These are phyloP conservation scores for Eucalyptus leucophloia DNA, from an alignment of 345 rosid species.

Conservation along the genomic window DNA sequence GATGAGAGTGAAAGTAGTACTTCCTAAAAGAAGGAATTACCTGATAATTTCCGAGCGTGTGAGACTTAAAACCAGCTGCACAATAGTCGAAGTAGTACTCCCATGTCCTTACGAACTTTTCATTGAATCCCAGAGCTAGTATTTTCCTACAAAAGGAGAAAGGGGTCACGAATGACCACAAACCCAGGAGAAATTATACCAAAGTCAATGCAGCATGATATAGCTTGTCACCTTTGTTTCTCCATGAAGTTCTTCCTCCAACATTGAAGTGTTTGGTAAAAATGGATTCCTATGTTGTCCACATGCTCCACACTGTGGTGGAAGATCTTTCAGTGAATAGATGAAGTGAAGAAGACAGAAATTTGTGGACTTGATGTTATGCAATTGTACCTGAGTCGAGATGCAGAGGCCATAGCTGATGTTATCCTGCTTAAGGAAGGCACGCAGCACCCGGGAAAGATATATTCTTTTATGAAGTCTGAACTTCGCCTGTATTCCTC, in stretches of 20 bases:
- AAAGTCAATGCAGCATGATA: not conserved
- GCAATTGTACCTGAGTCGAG: constrained; percentile 56
- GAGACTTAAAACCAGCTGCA: constrained; percentile 77
- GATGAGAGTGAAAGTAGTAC: not conserved
- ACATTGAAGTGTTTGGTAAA: constrained; percentile 57
- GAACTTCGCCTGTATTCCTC: constrained; percentile 73
- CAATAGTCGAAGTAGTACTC: constrained; percentile 87
- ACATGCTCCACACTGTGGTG: constrained; percentile 63
- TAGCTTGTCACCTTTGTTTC: constrained; percentile 35
- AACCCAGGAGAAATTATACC: not conserved
- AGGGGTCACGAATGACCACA: not conserved
- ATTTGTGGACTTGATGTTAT: not conserved
- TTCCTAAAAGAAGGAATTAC: not conserved
- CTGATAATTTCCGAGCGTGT: constrained; percentile 70
- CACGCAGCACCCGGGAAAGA: constrained; percentile 81
- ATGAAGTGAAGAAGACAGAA: not conserved
- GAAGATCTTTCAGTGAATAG: not conserved
- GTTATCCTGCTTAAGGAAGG: constrained; percentile 76
- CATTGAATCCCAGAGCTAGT: constrained; percentile 52
- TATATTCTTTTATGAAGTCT: constrained; percentile 85
- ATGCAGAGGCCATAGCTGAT: constrained; percentile 64
- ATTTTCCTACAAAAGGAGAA: constrained; percentile 37
- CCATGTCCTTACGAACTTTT: constrained; percentile 84
- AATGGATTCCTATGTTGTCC: constrained; percentile 80
- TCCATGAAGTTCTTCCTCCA: constrained; percentile 82